These are phyloP conservation scores for Auricularia cornea DNA, from an alignment of 768 basidiomycete genomes.

Conservation along the genomic window DNA sequence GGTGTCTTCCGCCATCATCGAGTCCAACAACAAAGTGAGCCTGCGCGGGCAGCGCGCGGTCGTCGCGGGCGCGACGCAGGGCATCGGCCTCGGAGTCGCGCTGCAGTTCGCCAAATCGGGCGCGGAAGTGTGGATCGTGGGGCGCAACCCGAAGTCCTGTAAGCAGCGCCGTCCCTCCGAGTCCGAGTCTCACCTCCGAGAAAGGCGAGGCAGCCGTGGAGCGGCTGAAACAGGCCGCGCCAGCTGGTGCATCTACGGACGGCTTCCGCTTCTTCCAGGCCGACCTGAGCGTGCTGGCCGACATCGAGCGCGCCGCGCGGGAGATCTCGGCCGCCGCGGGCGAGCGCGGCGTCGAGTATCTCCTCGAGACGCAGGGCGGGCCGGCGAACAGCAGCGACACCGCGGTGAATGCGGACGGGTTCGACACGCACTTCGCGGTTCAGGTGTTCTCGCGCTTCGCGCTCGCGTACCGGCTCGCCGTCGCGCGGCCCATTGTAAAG, in stretches of 20 bases:
- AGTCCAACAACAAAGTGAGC: too few relatives aligned
- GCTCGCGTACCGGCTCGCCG: neutral
- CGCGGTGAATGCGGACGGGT: neutral
- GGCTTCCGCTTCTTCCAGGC: neutral
- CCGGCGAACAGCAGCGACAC: neutral
- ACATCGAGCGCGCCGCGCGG: neutral
- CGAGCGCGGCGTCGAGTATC: neutral
- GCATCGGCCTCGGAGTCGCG: too few relatives aligned
- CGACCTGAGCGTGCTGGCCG: neutral
- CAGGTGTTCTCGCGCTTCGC: neutral
- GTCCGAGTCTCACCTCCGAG: too few relatives aligned
- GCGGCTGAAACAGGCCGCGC: too few relatives aligned
- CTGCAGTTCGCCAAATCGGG: too few relatives aligned
- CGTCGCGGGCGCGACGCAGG: too few relatives aligned
- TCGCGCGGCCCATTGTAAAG: neutral
- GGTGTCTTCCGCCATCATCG: too few relatives aligned
- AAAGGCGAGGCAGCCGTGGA: too few relatives aligned
- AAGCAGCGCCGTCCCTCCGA: too few relatives aligned
- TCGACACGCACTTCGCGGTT: neutral
- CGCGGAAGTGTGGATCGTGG: too few relatives aligned
- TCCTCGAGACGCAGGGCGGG: neutral
- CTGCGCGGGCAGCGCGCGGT: too few relatives aligned
- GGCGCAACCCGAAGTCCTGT: too few relatives aligned
- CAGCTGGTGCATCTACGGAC: neutral
- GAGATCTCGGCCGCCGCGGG: neutral